Evolutionary conservation across 352 stramenopile genomes (phyloP).

Genomic region (Thalassiosira sp.): DNA sequence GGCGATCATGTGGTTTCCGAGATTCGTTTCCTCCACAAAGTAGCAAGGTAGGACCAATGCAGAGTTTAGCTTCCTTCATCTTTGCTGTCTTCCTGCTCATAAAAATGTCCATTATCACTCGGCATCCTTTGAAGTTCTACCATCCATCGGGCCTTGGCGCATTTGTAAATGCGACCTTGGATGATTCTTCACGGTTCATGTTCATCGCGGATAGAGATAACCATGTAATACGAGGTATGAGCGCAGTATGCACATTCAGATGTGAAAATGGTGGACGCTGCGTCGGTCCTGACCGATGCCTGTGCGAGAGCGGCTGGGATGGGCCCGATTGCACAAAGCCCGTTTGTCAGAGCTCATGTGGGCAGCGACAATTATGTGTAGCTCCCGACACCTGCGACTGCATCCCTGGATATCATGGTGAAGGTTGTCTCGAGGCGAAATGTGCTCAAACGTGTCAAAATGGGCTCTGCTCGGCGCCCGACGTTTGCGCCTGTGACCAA

Average conservation of each 20-base stretch:
- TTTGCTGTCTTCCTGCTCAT: background rate
- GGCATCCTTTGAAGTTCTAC: constrained; percentile 47
- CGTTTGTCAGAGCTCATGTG: constrained; percentile 47
- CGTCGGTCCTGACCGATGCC: constrained; percentile 86
- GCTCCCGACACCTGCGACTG: constrained; percentile 90
- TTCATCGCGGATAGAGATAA: constrained; percentile 93
- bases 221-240: constrained; percentile 90
- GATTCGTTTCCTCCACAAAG: constrained; percentile 87
- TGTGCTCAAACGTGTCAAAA: constrained; percentile 91
- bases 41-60: constrained; percentile 65
- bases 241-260: constrained; percentile 88
- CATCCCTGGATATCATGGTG: constrained; percentile 88
- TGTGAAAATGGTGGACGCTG: constrained; percentile 95
- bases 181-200: constrained; percentile 75
- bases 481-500: constrained; percentile 89
- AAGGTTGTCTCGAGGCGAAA: constrained; percentile 83
- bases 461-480: constrained; percentile 87
- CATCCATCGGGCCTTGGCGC: constrained; percentile 80
- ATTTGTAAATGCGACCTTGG: constrained; percentile 76
- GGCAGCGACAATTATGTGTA: constrained; percentile 87
- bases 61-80: constrained; percentile 1
- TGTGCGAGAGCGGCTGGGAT: constrained; percentile 87
- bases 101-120: background rate
- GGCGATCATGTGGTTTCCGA: constrained; percentile 86
- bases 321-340: constrained; percentile 78